A percentile compares a stretch with the other conserved stretches of the same genome.
Conservation (phyloP, 108 stramenopile species). For the Aurantiochytrium sp. region DNA sequence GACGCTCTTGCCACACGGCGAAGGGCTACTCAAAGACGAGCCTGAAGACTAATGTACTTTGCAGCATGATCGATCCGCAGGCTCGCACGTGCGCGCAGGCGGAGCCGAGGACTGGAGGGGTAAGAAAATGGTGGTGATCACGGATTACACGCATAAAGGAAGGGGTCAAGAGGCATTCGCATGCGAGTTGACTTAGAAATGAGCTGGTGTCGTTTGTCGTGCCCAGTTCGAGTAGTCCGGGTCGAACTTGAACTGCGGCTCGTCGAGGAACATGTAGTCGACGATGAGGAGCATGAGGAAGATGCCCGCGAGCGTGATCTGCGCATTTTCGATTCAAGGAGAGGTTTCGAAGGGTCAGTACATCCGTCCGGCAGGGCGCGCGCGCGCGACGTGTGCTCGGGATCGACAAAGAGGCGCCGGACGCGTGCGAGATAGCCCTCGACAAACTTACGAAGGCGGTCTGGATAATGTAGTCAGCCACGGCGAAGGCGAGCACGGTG, state of each 20-base stretch:
- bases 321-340: background rate
- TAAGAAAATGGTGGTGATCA: background rate
- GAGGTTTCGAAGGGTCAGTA: background rate
- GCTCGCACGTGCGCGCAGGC: no score
- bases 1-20: no score
- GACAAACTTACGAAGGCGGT: background rate
- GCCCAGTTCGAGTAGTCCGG: slow-evolving; percentile 14
- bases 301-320: background rate
- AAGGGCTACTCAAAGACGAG: no score
- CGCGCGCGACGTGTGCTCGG: background rate
- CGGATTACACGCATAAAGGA: background rate
- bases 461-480: background rate
- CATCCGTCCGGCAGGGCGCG: background rate
- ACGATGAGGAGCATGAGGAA: background rate
- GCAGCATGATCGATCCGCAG: no score
- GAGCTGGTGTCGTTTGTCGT: background rate
- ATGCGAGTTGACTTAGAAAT: background rate
- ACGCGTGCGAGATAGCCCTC: no score
- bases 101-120: no score
- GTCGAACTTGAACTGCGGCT: background rate
- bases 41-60: no score
- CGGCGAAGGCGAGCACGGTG: slow-evolving; percentile 10
- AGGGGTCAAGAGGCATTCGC: background rate
- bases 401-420: no score
- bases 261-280: slow-evolving; percentile 24